phyloP scores from a whole-genome alignment of 73 alveolate species.

The Halteria grandinella region DNA sequence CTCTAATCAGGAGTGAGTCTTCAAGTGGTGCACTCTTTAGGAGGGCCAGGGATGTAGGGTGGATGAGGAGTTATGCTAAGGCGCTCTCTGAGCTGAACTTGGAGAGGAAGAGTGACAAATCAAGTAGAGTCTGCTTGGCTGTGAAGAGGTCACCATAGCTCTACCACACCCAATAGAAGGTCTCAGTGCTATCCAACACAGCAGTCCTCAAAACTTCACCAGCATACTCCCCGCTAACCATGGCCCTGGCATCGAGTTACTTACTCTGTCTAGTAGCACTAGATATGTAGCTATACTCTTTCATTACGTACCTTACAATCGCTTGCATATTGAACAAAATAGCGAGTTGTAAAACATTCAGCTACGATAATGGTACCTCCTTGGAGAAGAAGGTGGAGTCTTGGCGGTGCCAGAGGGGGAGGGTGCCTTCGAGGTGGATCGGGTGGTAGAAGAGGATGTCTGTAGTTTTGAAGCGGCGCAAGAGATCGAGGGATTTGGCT shows the following conservation, averaged over 20 bases:
- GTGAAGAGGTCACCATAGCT: background rate
- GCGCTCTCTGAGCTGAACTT: no score
- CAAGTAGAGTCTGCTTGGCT: no score
- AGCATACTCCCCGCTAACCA: background rate
- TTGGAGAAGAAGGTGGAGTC: no score
- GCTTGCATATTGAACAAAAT: no score
- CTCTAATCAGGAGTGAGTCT: no score
- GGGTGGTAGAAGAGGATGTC: slow-evolving; percentile 32
- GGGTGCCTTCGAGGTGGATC: no score
- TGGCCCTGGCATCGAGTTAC: slow-evolving; percentile 26
- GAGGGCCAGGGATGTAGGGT: no score
- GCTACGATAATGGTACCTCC: background rate
- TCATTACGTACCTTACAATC: background rate
- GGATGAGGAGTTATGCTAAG: no score
- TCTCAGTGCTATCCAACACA: background rate
- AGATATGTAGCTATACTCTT: slow-evolving; percentile 4
- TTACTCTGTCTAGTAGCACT: background rate
- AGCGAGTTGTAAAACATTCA: slow-evolving; percentile 33
- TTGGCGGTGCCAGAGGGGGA: no score
- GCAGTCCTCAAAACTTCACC: slow-evolving; percentile 39
- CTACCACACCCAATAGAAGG: slow-evolving; percentile 14
- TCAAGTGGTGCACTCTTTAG: no score
- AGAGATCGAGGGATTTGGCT: background rate
- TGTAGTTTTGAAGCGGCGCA: background rate
- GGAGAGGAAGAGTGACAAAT: no score